Evolutionary conservation across 2,329 filamentous ascomycete species (phyloP).

Genomic region (Trichoderma brevicompactum): DNA sequence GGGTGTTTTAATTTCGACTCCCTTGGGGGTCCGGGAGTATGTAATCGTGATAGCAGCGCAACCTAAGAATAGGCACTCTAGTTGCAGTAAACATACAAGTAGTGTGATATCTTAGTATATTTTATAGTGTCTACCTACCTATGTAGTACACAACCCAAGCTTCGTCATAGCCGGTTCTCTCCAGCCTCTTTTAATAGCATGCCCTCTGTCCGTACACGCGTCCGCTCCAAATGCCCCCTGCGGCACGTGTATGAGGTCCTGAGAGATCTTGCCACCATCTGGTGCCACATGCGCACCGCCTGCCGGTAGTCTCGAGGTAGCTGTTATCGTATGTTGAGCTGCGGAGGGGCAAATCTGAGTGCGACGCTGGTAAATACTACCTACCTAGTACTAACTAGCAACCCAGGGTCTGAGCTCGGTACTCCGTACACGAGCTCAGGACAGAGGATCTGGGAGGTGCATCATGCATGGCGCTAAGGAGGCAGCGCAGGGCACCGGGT

Average conservation of each 20-base stretch:
- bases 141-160: background rate
- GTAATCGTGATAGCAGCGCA: background rate
- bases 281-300: background rate
- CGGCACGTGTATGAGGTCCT: background rate
- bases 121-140: too few relatives aligned
- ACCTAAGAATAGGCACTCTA: background rate
- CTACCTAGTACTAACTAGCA: background rate
- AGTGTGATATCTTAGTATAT: background rate
- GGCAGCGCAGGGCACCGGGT: background rate
- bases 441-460: background rate
- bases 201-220: background rate
- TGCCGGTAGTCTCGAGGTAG: background rate
- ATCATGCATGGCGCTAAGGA: constrained; percentile 8
- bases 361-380: background rate
- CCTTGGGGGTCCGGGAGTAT: background rate
- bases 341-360: background rate
- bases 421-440: background rate
- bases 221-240: background rate
- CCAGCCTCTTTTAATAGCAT: background rate
- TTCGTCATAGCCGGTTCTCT: background rate
- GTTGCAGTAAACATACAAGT: background rate
- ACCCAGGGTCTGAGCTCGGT: background rate
- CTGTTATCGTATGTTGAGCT: background rate
- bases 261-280: background rate
- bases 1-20: constrained; percentile 2